Evolutionary conservation across 1,284 basidiomycete genomes (phyloP), one percentile per base, ranked within the genome.

Genomic region (Puccinia sorghi): DNA sequence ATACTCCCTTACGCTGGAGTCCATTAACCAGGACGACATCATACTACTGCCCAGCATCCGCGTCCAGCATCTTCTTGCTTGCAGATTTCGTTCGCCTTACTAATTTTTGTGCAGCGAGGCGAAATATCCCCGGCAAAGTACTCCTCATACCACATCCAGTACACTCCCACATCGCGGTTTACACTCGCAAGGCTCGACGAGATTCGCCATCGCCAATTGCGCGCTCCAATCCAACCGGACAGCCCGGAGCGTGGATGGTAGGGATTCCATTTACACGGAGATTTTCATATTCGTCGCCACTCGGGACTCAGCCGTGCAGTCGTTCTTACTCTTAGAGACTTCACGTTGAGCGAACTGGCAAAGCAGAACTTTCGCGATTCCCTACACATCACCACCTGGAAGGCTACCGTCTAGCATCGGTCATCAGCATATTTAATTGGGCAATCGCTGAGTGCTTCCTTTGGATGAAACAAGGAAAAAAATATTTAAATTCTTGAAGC

Each of bases 201-300:
- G 25, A 22, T 1, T 48, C 17, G 46, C 66, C 46, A 66, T 20
- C 32, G 39, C 64, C 32, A 11, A 22, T 56, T 25, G n/a, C 5
- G 25, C 64, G 20, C 46, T 25, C 5, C 41, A 4, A 66, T 32
- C 15, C 25, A 52, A 52, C 66, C 43, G 17, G 50, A 3, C 32
- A 64, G 46, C 15, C 48, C 66, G 66, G 46, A 37, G 22, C 46
- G 66, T 69, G 66, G 46, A 50, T 69, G 46, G 27, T 69, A 37
- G 2, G n/a, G n/a, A n/a, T n/a, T 37, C 37, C 52, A 69, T 69
- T 52, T 32, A 52, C 66, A n/a, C 66, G 22, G 66, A 50, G 41
- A 52, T 69, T 50, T n/a, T n/a, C n/a, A 46, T 27, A 69, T 69
- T 69, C 52, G 50, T 46, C 66, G 17, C 32, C n/a, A n/a, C 46